Evolutionary conservation across 225 moss, liverwort and hornwort species (phyloP).

Genomic region (Pseudoscleropodium purum): DNA sequence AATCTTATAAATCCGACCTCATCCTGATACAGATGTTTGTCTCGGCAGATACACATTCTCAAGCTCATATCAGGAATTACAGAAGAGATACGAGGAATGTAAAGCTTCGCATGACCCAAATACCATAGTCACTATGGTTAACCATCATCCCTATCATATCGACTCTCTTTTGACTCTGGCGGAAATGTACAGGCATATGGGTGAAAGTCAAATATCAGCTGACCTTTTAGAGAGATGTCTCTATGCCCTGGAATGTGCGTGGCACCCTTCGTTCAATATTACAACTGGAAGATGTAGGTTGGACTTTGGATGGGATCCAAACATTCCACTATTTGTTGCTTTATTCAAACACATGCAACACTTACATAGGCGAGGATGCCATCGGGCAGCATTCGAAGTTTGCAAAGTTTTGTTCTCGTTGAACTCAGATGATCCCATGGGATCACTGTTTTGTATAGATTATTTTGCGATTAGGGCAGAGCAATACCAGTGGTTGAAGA

Average conservation of each 20-base stretch:
- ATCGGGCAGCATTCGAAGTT: slow-evolving; percentile 87
- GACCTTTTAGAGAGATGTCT: slow-evolving; percentile 73
- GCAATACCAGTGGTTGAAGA: slow-evolving; percentile 73
- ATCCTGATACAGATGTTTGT: not conserved
- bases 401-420: slow-evolving; percentile 79
- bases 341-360: slow-evolving; percentile 90
- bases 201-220: slow-evolving; percentile 68
- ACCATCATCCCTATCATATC: slow-evolving; percentile 89
- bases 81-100: slow-evolving; percentile 67
- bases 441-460: slow-evolving; percentile 76
- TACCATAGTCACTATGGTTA: slow-evolving; percentile 52
- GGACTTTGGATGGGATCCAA: slow-evolving; percentile 58
- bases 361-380: slow-evolving; percentile 79
- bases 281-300: slow-evolving; percentile 65
- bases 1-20: not conserved
- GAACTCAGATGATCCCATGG: slow-evolving; percentile 77
- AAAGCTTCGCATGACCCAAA: slow-evolving; percentile 75
- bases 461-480: slow-evolving; percentile 80
- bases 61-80: slow-evolving; percentile 60
- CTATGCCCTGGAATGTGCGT: slow-evolving; percentile 80
- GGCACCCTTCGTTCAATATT: slow-evolving; percentile 81
- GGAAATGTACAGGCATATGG: slow-evolving; percentile 82
- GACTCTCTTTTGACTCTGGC: slow-evolving; percentile 82
- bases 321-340: slow-evolving; percentile 63
- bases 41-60: slow-evolving; percentile 62